Evolutionary conservation across 306 rosid genomes (phyloP).

Genomic region (Glycyrrhiza uralensis): DNA sequence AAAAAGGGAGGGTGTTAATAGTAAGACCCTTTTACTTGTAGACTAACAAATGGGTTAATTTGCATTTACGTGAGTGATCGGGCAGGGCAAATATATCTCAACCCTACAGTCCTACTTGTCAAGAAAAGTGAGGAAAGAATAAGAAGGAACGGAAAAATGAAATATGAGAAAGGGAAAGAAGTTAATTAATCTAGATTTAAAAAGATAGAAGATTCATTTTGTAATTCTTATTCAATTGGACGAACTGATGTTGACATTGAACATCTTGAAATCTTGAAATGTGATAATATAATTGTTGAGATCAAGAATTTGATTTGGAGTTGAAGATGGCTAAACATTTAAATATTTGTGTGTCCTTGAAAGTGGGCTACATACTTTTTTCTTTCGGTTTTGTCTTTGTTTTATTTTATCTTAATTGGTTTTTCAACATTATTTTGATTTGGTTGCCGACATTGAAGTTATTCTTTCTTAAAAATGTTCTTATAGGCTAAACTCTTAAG

Average conservation of each 20-base stretch:
- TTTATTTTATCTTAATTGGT: not conserved
- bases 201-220: not conserved
- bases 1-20: too few species aligned
- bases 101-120: too few species aligned
- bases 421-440: conserved; percentile 6
- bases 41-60: too few species aligned
- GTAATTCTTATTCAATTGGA: not conserved
- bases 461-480: not conserved
- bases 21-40: too few species aligned
- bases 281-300: not conserved
- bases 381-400: not conserved
- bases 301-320: not conserved
- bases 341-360: not conserved
- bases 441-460: not conserved
- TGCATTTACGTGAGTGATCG: not conserved
- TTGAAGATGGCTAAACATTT: not conserved
- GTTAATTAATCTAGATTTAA: not conserved
- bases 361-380: not conserved
- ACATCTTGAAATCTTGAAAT: not conserved
- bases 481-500: not conserved
- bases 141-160: not conserved
- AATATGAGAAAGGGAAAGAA: too few species aligned
- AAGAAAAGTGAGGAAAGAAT: not conserved
- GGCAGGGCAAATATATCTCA: not conserved
- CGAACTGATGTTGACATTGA: not conserved